A percentile compares a stretch with the other conserved stretches of the same genome.
These are phyloP conservation scores for Excoecaria cochinchinensis DNA, from an alignment of 345 rosid species.

Conservation along the genomic window DNA sequence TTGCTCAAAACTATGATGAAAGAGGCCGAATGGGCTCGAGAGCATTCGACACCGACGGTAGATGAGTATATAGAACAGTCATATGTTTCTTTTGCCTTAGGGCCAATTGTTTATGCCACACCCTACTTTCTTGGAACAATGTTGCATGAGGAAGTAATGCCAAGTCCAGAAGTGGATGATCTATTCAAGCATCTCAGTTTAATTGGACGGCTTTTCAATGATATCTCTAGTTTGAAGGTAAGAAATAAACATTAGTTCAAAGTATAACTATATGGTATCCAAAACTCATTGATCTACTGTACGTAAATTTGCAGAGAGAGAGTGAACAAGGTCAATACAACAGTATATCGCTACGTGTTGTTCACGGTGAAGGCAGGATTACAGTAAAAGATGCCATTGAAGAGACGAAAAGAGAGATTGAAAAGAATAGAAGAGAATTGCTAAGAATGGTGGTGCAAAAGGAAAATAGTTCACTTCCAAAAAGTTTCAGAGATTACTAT, in stretches of 20 bases:
- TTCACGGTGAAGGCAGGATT: too few species aligned
- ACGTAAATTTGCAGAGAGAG: too few species aligned
- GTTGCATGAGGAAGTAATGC: background rate
- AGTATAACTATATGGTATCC: too few species aligned
- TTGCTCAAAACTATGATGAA: background rate
- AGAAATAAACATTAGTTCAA: too few species aligned
- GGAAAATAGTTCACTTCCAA: too few species aligned
- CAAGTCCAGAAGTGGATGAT: background rate
- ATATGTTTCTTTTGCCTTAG: background rate
- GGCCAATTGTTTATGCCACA: background rate
- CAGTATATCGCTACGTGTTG: too few species aligned
- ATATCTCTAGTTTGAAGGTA: background rate
- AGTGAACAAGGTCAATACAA: too few species aligned
- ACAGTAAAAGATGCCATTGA: too few species aligned
- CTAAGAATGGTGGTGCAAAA: too few species aligned
- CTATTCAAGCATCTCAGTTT: background rate
- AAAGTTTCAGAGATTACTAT: too few species aligned
- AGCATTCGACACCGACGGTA: background rate
- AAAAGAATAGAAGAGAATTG: too few species aligned
- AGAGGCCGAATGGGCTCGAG: conserved; percentile 1
- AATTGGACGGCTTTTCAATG: background rate
- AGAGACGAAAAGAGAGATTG: background rate
- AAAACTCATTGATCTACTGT: too few species aligned
- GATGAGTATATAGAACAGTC: background rate
- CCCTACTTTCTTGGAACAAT: background rate